Evolutionary conservation across 2,329 filamentous ascomycete species (phyloP).

Genomic region (Hortaea werneckii): DNA sequence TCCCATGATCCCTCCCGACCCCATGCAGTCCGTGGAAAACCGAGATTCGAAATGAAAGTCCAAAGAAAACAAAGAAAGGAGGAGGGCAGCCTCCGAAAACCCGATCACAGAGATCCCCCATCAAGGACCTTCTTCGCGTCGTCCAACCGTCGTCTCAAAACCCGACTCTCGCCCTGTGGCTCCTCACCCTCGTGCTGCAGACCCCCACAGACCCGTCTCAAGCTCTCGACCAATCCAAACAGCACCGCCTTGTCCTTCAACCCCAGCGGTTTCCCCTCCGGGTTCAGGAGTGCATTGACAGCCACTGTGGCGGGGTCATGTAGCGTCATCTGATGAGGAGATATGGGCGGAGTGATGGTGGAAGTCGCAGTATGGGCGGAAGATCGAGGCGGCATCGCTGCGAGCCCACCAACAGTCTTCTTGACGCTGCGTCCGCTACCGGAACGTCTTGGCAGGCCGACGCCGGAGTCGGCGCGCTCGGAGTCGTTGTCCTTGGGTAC

Average conservation of each 20-base stretch:
- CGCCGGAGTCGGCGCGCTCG: conserved; percentile 24
- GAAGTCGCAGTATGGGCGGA: no score
- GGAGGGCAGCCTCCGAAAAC: no score
- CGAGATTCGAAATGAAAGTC: no score
- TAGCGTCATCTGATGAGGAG: conserved; percentile 23
- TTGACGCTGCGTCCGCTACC: no score
- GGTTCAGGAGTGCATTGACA: conserved; percentile 31
- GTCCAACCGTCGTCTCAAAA: neutral
- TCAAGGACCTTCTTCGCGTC: neutral
- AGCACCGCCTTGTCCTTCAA: conserved; percentile 47
- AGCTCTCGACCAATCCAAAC: conserved; percentile 40
- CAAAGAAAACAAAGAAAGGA: no score
- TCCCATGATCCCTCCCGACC: no score
- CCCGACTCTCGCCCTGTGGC: neutral
- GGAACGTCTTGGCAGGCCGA: conserved; percentile 10
- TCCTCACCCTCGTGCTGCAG: conserved; percentile 36
- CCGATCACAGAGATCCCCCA: no score
- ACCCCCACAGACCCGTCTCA: conserved; percentile 44
- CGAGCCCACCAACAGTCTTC: no score
- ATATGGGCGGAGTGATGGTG: conserved; percentile 11
- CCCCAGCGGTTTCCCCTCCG: conserved; percentile 32
- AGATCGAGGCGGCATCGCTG: no score
- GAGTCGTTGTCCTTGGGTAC: conserved; percentile 6
- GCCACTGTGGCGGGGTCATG: conserved; percentile 27
- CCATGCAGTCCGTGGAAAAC: no score